These are phyloP conservation scores for Debaryomyces udenii DNA, from an alignment of 1,139 yeast species.

Conservation along the genomic window DNA sequence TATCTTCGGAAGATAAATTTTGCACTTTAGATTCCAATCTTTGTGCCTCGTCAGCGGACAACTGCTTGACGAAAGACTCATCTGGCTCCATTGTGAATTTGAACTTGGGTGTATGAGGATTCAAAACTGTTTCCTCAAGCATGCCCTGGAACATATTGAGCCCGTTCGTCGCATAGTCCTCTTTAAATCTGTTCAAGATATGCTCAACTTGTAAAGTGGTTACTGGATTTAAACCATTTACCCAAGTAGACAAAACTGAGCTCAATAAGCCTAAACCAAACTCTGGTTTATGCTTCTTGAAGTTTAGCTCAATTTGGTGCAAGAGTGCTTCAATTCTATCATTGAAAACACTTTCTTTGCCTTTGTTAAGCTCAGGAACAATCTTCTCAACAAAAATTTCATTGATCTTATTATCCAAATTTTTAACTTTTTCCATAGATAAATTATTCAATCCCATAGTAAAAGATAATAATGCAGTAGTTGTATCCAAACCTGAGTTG, in stretches of 20 bases:
- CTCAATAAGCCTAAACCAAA: conserved; percentile 83
- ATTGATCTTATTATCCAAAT: conserved; percentile 48
- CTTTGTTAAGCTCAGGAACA: conserved; percentile 42
- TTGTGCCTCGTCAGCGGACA: conserved; percentile 57
- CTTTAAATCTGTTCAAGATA: conserved; percentile 59
- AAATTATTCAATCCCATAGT: conserved; percentile 88
- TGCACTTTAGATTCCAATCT: conserved; percentile 52
- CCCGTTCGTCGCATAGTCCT: conserved; percentile 59
- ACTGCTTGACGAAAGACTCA: conserved; percentile 49
- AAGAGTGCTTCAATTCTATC: conserved; percentile 79
- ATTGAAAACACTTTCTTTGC: conserved; percentile 52
- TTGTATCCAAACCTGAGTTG: conserved; percentile 84
- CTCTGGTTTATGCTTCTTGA: conserved; percentile 86
- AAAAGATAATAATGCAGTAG: conserved; percentile 77
- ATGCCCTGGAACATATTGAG: conserved; percentile 59
- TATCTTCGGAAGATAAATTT: conserved; percentile 57
- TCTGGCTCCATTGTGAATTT: conserved; percentile 79
- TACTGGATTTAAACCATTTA: conserved; percentile 75
- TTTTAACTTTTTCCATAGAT: conserved; percentile 49
- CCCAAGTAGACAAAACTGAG: conserved; percentile 80
- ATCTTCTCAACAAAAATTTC: conserved; percentile 40
- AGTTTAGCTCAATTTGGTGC: conserved; percentile 82
- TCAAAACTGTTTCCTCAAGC: conserved; percentile 54
- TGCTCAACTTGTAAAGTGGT: conserved; percentile 66
- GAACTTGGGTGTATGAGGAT: conserved; percentile 54